These are phyloP conservation scores for Metschnikowia gruessii DNA, from an alignment of 805 yeast genomes.

Conservation along the genomic window DNA sequence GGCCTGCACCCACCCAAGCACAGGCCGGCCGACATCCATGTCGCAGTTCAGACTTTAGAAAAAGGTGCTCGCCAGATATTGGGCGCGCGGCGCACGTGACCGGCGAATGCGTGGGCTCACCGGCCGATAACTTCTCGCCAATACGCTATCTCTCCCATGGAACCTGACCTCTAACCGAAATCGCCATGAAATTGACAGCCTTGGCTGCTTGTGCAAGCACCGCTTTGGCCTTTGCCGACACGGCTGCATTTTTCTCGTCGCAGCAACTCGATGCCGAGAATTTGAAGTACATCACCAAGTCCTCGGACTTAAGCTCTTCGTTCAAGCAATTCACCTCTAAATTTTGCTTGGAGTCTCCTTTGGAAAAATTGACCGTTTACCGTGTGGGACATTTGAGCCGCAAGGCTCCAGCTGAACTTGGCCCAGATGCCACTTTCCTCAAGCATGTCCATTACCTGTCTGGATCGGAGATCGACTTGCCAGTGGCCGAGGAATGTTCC, in stretches of 20 bases:
- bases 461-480: conserved; percentile 17
- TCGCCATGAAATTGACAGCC: conserved; percentile 15
- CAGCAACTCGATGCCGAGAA: conserved; percentile 4
- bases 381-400: conserved; percentile 24
- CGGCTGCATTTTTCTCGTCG: conserved; percentile 19
- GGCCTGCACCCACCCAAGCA: conserved; percentile 8
- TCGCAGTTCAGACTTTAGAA: neutral
- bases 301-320: conserved; percentile 19
- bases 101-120: neutral
- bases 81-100: conserved; percentile 14
- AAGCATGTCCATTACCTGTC: conserved; percentile 18
- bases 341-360: conserved; percentile 19
- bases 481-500: conserved; percentile 13
- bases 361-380: conserved; percentile 24
- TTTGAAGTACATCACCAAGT: conserved; percentile 25
- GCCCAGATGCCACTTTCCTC: conserved; percentile 9
- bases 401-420: conserved; percentile 1
- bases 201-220: conserved; percentile 18
- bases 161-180: neutral
- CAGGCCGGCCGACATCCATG: no score
- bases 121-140: conserved; percentile 2
- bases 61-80: neutral
- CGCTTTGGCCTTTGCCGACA: conserved; percentile 19
- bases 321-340: conserved; percentile 19
- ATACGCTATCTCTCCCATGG: neutral